These are phyloP conservation scores for Grigorovia transvaalensis DNA, from an alignment of 805 yeast species.

Conservation along the genomic window DNA sequence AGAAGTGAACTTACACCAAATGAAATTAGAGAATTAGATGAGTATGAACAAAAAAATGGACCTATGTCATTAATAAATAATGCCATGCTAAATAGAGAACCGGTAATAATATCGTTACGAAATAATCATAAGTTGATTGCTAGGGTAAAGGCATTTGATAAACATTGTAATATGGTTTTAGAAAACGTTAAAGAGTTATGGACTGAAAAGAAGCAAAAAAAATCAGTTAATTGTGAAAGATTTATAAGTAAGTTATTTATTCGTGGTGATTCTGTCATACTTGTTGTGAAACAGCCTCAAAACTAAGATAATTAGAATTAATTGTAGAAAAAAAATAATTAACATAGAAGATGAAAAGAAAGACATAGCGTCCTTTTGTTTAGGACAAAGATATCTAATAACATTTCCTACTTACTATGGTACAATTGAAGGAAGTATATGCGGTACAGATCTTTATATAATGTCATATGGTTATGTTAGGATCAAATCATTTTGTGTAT, in stretches of 20 bases:
- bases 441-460: background rate
- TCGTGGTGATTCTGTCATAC: constrained; percentile 91
- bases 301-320: no score
- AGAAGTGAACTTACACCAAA: constrained; percentile 69
- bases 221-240: constrained; percentile 52
- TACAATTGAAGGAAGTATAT: background rate
- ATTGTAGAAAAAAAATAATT: no score
- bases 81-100: constrained; percentile 63
- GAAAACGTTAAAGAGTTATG: constrained; percentile 83
- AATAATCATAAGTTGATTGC: constrained; percentile 89
- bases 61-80: constrained; percentile 84
- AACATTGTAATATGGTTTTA: constrained; percentile 88
- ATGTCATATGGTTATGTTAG: background rate
- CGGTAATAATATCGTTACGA: constrained; percentile 79
- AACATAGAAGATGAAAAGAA: background rate
- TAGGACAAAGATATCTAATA: no score
- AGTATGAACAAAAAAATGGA: constrained; percentile 80
- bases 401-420: background rate
- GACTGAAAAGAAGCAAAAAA: constrained; percentile 62
- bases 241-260: constrained; percentile 83
- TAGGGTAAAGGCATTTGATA: constrained; percentile 86
- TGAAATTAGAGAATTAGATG: constrained; percentile 76
- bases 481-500: background rate
- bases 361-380: no score
- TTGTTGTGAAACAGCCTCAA: constrained; percentile 47